These are phyloP conservation scores for Jamesozyma rosinii DNA, from an alignment of 805 yeast species.

Conservation along the genomic window DNA sequence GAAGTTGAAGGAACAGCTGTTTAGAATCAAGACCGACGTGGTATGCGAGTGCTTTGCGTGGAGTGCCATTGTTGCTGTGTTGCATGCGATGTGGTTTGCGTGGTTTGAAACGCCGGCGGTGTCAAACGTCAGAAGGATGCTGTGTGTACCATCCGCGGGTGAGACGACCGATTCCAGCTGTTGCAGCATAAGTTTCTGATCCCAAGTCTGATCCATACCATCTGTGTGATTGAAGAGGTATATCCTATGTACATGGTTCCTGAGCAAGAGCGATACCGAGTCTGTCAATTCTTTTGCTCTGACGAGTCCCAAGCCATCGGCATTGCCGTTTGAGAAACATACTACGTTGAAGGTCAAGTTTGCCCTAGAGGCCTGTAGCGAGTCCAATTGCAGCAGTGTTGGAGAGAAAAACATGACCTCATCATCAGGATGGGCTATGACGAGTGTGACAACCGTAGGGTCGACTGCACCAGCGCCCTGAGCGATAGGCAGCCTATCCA, in stretches of 20 bases:
- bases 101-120: conserved; percentile 74
- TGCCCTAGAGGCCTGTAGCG: conserved; percentile 5
- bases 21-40: conserved; percentile 2
- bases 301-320: conserved; percentile 57
- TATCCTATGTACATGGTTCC: conserved; percentile 6
- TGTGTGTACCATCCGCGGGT: background rate
- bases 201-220: conserved; percentile 64
- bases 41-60: background rate
- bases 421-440: conserved; percentile 96
- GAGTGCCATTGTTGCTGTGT: conserved; percentile 37
- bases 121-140: conserved; percentile 65
- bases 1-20: conserved; percentile 8
- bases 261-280: conserved; percentile 18
- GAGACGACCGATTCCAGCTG: conserved; percentile 7
- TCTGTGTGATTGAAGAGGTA: conserved; percentile 45
- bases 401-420: conserved; percentile 97
- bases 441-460: conserved; percentile 23
- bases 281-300: conserved; percentile 50
- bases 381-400: conserved; percentile 22
- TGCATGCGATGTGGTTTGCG: conserved; percentile 70
- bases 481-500: background rate
- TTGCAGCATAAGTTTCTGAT: conserved; percentile 22
- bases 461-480: background rate
- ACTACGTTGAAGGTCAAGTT: conserved; percentile 39
- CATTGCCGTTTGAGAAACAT: conserved; percentile 73